Evolutionary conservation across 139 green algal genomes (phyloP), one percentile per base, ranked within the genome.

Genomic region (Coccomyxa sp.): DNA sequence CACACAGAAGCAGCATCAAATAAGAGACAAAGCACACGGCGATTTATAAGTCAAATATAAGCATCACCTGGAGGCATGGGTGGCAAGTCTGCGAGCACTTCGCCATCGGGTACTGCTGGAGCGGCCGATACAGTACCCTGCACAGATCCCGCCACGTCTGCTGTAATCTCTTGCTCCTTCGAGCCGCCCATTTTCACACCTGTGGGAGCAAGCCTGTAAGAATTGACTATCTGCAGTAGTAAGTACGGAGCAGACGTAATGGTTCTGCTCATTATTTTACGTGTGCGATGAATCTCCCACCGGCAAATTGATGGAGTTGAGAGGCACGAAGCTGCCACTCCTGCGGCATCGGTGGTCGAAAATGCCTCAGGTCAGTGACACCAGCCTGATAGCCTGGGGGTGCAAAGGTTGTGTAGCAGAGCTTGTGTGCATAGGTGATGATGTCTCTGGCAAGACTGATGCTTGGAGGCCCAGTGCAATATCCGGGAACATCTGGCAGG

Each of bases 321-420:
- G 90, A 92, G 30, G 67, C 79, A 0, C 85, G 74, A 32, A 93
- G 67, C 83, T 93, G 86, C 16, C 80, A 78, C 21, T 92, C 85
- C 68, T 93, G 90, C 25, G 88, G 90, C 38, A 87, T 87, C 7
- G 90, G 90, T 1, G 90, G 90, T 60, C 89, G 83, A 83, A 90
- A 90, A 63, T 86, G 71, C 18, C 59, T 67, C 58, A 89, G 84
- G 28, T 67, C 66, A 27, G 87, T 86, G 60, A 82, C 59, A 13
- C 85, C 88, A 14, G 83, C 78, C 28, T 84, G 63, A 79, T 85
- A 87, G 11, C 82, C 88, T 13, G 87, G 76, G 10, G 90, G 90
- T 1, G 90, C 90, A 82, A 83, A 84, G 11, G 84, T 88, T 25
- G 86, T 90, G 85, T 88, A 93, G 78, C 84, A 88, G 10, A 93